These are phyloP conservation scores for Hypoxylon sp. DNA, from an alignment of 2,329 filamentous ascomycete species.

Conservation along the genomic window DNA sequence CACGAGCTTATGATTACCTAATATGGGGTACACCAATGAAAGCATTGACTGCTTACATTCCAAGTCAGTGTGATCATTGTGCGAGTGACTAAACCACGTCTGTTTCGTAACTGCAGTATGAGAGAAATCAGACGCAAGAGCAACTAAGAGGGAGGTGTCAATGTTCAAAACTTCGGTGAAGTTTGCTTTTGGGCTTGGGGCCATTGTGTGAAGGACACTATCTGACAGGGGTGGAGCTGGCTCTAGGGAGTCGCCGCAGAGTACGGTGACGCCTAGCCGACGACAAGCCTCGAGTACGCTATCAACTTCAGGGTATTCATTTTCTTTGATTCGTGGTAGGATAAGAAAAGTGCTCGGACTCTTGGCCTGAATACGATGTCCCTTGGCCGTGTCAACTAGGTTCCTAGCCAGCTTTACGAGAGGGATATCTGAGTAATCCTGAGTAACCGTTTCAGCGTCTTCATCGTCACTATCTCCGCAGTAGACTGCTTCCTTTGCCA, in stretches of 20 bases:
- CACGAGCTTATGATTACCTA: slow-evolving; percentile 70
- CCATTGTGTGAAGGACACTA: slow-evolving; percentile 49
- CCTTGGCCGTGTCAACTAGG: slow-evolving; percentile 48
- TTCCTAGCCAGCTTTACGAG: slow-evolving; percentile 52
- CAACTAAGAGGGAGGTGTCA: slow-evolving; percentile 79
- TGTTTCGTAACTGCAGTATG: slow-evolving; percentile 62
- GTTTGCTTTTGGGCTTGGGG: slow-evolving; percentile 48
- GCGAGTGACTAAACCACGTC: slow-evolving; percentile 67
- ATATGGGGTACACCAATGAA: slow-evolving; percentile 73
- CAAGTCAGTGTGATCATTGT: slow-evolving; percentile 75
- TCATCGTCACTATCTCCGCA: slow-evolving; percentile 52
- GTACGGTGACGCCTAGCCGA: slow-evolving; percentile 46
- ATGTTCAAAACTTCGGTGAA: slow-evolving; percentile 65
- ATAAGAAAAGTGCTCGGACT: slow-evolving; percentile 48
- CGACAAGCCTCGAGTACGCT: slow-evolving; percentile 50
- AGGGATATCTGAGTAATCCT: slow-evolving; percentile 50
- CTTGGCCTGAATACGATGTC: slow-evolving; percentile 51
- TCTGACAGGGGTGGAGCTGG: slow-evolving; percentile 44
- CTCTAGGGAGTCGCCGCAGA: slow-evolving; percentile 47
- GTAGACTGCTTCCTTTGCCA: slow-evolving; percentile 54
- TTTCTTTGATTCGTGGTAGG: slow-evolving; percentile 51
- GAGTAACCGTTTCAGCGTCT: slow-evolving; percentile 18
- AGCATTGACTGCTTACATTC: slow-evolving; percentile 74
- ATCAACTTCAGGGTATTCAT: slow-evolving; percentile 49
- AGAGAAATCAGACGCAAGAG: slow-evolving; percentile 80